Conservation (phyloP, 73 alveolate species). For the Urostyla sp. region DNA sequence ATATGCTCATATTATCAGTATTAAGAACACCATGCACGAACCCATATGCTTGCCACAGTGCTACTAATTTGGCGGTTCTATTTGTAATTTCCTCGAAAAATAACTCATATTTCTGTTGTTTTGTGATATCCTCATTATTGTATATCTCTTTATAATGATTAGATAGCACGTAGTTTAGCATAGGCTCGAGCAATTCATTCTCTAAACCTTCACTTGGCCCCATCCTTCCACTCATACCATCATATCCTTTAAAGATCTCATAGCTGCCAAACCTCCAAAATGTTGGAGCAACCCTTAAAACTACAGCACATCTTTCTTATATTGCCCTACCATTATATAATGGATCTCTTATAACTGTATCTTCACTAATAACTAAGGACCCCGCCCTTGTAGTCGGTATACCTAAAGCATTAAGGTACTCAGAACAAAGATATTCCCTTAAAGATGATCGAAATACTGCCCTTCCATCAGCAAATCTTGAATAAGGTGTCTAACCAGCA, state of each 20-base stretch:
- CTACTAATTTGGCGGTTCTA: constrained; percentile 84
- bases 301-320: constrained; percentile 82
- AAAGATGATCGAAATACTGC: constrained; percentile 91
- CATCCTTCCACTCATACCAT: constrained; percentile 39
- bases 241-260: constrained; percentile 60
- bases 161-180: constrained; percentile 58
- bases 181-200: constrained; percentile 67
- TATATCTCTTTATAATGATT: constrained; percentile 47
- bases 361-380: constrained; percentile 69
- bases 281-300: constrained; percentile 80
- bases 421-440: constrained; percentile 90
- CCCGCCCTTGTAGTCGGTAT: constrained; percentile 86
- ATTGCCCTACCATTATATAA: constrained; percentile 69
- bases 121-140: not conserved
- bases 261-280: constrained; percentile 74
- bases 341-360: constrained; percentile 80
- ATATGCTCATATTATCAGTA: constrained; percentile 90
- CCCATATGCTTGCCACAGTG: constrained; percentile 89
- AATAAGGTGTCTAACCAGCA: constrained; percentile 90
- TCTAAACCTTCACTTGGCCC: constrained; percentile 73
- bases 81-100: constrained; percentile 70
- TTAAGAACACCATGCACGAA: constrained; percentile 92
- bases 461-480: constrained; percentile 92
- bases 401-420: constrained; percentile 38
- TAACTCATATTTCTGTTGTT: not conserved